Evolutionary conservation across 2,329 filamentous ascomycete species (phyloP).

Genomic region (Epichloe coenophiala): DNA sequence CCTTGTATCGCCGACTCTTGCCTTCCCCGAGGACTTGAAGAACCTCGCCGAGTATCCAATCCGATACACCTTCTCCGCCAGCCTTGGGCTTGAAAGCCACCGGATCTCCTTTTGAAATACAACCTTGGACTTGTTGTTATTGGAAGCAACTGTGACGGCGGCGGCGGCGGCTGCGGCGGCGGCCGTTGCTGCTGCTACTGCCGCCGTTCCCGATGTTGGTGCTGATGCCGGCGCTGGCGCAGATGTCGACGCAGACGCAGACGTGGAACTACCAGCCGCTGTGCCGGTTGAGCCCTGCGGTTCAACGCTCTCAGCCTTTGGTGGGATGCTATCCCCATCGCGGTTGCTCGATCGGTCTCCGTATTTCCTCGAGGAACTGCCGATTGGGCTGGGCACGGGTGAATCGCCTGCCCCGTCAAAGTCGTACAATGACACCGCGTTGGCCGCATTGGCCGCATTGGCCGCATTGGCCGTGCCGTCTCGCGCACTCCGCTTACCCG

Average conservation of each 20-base stretch:
- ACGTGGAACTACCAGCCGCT: neutral
- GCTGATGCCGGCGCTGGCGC: neutral
- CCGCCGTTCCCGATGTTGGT: neutral
- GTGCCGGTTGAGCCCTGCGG: slow-evolving; percentile 27
- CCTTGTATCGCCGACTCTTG: slow-evolving; percentile 65
- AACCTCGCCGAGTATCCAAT: slow-evolving; percentile 69
- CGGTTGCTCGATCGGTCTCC: slow-evolving; percentile 25
- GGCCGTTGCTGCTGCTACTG: neutral
- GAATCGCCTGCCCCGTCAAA: slow-evolving; percentile 32
- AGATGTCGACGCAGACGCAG: neutral
- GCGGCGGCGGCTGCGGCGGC: neutral
- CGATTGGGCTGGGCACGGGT: slow-evolving; percentile 30
- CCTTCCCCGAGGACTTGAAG: slow-evolving; percentile 63
- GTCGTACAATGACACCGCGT: slow-evolving; percentile 26
- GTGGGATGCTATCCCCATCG: slow-evolving; percentile 38
- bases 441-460: slow-evolving; percentile 12
- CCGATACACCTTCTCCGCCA: slow-evolving; percentile 32
- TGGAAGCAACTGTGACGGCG: slow-evolving; percentile 4
- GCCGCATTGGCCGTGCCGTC: slow-evolving; percentile 11
- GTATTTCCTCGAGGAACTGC: slow-evolving; percentile 21
- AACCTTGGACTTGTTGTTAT: slow-evolving; percentile 32
- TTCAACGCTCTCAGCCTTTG: slow-evolving; percentile 43
- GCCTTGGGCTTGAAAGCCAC: slow-evolving; percentile 53
- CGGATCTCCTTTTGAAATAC: slow-evolving; percentile 48
- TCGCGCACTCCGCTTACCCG: slow-evolving; percentile 11